Base-by-base conservation (phyloP, 2,329 filamentous ascomycete genomes). In the Diaporthe citri region DNA sequence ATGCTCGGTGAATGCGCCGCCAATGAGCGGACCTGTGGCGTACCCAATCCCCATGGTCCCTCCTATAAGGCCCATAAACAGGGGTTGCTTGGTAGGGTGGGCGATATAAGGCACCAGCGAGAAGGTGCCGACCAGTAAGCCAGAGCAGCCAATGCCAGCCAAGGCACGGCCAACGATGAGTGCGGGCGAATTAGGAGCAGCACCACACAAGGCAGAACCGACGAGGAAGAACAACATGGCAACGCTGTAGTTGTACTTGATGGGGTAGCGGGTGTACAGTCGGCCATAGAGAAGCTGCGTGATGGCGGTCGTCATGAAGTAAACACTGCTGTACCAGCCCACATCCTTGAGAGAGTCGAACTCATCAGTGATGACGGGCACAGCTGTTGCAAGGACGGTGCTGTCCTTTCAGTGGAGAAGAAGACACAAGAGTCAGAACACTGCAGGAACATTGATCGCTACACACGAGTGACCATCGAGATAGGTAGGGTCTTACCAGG, bases 251-350 rank as follows among this genome's bases (percentile, higher is more conserved):
- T 25, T 28, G 8, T 9, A 17, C 8, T 25, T 17, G 34, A 57
- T 31, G 34, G 67, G n/a, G 76, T 86, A 87, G 76, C 84, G 84
- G 43, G 76, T 78, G 59, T 80, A 79, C 9, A 76, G 77, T 0
- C 81, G 81, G 25, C 79, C 77, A 28, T 28, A 74, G 1, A 20
- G 51, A 3, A 64, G 39, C 41, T 74, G 73, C 4, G 57, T 15
- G 13, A 41, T 64, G 5, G 78, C 80, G 5, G 81, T 64, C 1
- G 67, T 57, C 67, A 71, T 71, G 67, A n/a, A 57, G 67, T 71
- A 71, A 15, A 55, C 48, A 20, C 43, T 82, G 2, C 84, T 85
- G 75, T 88, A 88, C 86, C 87, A 88, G 39, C 84, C 85, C 12
- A 87, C 81, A 70, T 86, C 83, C 12, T 82, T 79, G 2, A 85